These are phyloP conservation scores for Cytospora mali DNA, from an alignment of 2,329 filamentous ascomycete genomes.

Conservation along the genomic window DNA sequence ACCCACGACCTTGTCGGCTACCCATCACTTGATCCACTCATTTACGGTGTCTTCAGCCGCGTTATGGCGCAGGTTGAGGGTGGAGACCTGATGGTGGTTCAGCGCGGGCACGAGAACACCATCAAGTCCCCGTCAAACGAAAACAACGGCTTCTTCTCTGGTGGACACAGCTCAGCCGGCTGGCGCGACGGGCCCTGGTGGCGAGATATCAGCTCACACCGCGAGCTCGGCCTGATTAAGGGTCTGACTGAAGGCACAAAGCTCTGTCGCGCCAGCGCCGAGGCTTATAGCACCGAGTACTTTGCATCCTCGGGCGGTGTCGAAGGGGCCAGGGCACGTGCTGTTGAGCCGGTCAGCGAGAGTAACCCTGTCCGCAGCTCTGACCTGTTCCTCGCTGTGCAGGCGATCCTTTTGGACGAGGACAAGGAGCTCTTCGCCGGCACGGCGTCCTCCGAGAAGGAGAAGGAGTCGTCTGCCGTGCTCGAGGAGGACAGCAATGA, in stretches of 20 bases:
- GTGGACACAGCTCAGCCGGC: conserved; percentile 60
- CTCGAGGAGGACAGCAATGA: conserved; percentile 57
- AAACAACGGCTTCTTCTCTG: conserved; percentile 47
- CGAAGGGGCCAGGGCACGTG: conserved; percentile 76
- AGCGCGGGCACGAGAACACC: conserved; percentile 85
- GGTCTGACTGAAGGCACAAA: conserved; percentile 88
- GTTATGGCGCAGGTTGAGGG: conserved; percentile 99
- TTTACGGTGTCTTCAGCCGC: conserved; percentile 87
- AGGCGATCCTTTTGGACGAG: conserved; percentile 72
- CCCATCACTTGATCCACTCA: conserved; percentile 88
- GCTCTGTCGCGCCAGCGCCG: conserved; percentile 84
- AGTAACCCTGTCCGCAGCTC: conserved; percentile 88
- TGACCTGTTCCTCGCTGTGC: conserved; percentile 94
- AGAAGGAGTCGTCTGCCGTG: conserved; percentile 56
- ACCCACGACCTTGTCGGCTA: conserved; percentile 96
- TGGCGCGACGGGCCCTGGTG: conserved; percentile 99
- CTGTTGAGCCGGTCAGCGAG: conserved; percentile 77
- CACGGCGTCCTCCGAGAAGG: conserved; percentile 54
- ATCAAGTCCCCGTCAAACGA: conserved; percentile 53
- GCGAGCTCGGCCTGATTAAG: conserved; percentile 78
- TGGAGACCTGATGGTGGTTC: conserved; percentile 90
- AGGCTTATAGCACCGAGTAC: conserved; percentile 84
- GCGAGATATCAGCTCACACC: conserved; percentile 69
- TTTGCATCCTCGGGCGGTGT: conserved; percentile 78
- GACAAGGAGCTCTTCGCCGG: conserved; percentile 70